These are phyloP conservation scores for Karstenula rhodostoma DNA, from an alignment of 2,329 filamentous ascomycete species.

Conservation along the genomic window DNA sequence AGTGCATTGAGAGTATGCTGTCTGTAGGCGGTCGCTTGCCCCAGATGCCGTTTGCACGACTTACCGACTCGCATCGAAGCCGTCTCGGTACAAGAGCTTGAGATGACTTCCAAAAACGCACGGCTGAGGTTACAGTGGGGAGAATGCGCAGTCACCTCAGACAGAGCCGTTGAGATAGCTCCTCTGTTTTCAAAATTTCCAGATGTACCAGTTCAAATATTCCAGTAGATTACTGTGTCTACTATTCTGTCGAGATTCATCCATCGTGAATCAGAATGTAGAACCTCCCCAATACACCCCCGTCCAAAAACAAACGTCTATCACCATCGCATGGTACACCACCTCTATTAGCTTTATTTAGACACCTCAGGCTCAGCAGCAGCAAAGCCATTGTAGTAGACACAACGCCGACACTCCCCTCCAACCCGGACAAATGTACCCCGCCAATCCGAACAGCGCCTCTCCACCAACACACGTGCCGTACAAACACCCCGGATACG, in stretches of 20 bases:
- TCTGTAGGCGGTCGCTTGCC: not conserved
- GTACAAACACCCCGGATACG: not conserved
- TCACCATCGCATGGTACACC: too few species aligned
- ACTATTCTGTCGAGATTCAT: too few species aligned
- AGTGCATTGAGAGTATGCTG: not conserved
- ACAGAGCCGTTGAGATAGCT: too few species aligned
- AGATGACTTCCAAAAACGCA: not conserved
- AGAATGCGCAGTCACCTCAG: too few species aligned
- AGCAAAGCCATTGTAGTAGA: not conserved
- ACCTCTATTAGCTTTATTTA: too few species aligned
- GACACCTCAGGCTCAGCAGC: not conserved
- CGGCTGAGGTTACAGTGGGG: not conserved
- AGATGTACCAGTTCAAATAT: too few species aligned
- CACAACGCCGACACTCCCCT: not conserved
- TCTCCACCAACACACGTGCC: slow-evolving; percentile 10
- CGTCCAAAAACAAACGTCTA: too few species aligned
- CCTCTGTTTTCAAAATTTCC: too few species aligned
- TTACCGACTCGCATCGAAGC: not conserved
- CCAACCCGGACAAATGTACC: slow-evolving; percentile 19
- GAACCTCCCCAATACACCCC: too few species aligned
- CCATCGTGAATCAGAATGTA: too few species aligned
- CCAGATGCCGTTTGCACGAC: too few species aligned
- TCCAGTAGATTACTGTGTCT: too few species aligned
- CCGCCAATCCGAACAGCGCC: slow-evolving; percentile 21
- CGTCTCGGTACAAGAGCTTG: not conserved